Conservation (phyloP, 1,284 basidiomycete genomes). For the Trichosporon faecale region DNA sequence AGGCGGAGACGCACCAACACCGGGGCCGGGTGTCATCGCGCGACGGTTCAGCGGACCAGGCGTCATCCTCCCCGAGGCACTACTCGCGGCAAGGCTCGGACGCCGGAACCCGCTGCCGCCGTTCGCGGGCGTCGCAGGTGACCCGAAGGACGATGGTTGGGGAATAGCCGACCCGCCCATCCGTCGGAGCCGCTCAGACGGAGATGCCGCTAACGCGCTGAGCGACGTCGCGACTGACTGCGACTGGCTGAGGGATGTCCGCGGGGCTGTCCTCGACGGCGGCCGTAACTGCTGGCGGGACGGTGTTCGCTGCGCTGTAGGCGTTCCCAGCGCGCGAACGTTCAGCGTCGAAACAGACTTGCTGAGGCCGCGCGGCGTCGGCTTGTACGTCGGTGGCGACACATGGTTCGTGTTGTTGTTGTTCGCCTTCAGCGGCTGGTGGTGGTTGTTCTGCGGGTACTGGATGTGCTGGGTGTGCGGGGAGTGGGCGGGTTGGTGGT, state of each 20-base stretch:
- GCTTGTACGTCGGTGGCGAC: not conserved
- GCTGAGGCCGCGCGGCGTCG: constrained; percentile 3
- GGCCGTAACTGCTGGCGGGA: not conserved
- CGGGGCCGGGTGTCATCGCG: not conserved
- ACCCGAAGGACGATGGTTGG: not conserved
- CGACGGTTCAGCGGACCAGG: not conserved
- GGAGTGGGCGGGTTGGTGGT: not conserved
- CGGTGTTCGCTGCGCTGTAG: not conserved
- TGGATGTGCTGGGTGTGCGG: not conserved
- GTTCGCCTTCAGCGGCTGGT: not conserved
- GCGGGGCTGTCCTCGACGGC: not conserved
- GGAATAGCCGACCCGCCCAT: not conserved
- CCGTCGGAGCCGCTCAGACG: not conserved
- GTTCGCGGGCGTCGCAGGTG: not conserved
- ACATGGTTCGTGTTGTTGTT: not conserved
- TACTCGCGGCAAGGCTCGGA: not conserved
- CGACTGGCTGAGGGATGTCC: constrained; percentile 16
- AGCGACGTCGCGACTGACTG: constrained; percentile 3
- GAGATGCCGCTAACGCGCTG: not conserved
- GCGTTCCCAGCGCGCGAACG: not conserved
- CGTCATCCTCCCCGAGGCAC: not conserved
- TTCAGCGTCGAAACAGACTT: not conserved
- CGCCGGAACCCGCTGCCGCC: not conserved
- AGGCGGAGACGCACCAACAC: constrained; percentile 19
- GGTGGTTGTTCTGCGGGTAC: not conserved